Evolutionary conservation across 2,329 filamentous ascomycete species (phyloP).

Genomic region (Botrytis medusae): DNA sequence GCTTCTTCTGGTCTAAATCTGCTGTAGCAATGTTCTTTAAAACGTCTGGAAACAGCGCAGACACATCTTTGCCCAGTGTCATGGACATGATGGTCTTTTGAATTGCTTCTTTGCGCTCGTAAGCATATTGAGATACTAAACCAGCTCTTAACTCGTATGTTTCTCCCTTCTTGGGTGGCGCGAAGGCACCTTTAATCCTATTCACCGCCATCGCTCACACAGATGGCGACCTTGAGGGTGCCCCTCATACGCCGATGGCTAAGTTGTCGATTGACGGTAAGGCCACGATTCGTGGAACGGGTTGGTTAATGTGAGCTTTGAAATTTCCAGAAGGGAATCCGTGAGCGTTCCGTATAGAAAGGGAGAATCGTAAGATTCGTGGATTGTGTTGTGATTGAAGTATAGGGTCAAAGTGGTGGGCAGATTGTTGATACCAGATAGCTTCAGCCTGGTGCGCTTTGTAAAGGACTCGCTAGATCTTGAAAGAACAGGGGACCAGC

Average conservation of each 20-base stretch:
- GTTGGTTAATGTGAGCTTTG: neutral
- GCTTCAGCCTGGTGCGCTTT: conserved; percentile 22
- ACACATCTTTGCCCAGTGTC: conserved; percentile 98
- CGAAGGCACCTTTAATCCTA: conserved; percentile 90
- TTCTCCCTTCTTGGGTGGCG: conserved; percentile 91
- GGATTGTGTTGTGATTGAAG: conserved; percentile 9
- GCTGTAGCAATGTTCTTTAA: conserved; percentile 96
- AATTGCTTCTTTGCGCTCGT: conserved; percentile 97
- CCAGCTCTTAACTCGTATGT: conserved; percentile 96
- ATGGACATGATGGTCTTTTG: conserved; percentile 99
- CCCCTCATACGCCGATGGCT: conserved; percentile 41
- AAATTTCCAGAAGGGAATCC: neutral
- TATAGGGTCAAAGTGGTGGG: conserved; percentile 20
- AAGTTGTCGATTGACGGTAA: conserved; percentile 28
- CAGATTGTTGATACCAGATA: conserved; percentile 15
- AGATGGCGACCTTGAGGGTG: conserved; percentile 42
- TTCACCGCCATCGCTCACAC: conserved; percentile 79
- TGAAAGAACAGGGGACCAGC: conserved; percentile 25
- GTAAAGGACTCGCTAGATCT: conserved; percentile 16
- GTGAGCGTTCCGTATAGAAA: neutral
- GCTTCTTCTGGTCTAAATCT: conserved; percentile 98
- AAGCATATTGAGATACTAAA: conserved; percentile 97
- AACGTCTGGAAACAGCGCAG: conserved; percentile 93
- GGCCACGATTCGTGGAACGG: conserved; percentile 29
- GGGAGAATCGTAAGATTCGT: conserved; percentile 5